Evolutionary conservation across 768 basidiomycete genomes (phyloP), one percentile per base, ranked within the genome.

Genomic region (Suillus tomentosus): DNA sequence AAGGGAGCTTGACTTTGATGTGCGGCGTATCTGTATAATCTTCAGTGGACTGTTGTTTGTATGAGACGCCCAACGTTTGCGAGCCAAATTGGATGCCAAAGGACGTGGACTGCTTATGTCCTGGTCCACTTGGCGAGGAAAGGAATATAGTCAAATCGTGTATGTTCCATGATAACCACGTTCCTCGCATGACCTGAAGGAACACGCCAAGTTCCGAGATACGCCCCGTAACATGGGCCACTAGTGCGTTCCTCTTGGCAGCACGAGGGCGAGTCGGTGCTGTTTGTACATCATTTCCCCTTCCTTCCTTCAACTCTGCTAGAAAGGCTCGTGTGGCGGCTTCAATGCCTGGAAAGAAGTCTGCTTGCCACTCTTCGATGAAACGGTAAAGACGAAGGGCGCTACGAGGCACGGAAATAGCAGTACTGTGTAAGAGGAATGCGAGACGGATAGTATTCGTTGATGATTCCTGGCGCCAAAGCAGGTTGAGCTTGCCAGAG

Each of bases 111-210:
- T 72, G 65, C 50, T 75, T 78, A 10, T 78, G 74, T 39, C 70
- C 66, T 19, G 71, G 71, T 36, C 71, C 62, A 17, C 73, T 73
- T 0, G 79, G 73, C 31, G 80, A 82, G 50, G 82, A 79, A 36
- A 83, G 47, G 68, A 86, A 87, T 2, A 74, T 75, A 9, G 85
- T 74, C 0, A 79, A 81, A 59, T 86, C 77, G 62, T 83, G 78
- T 24, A 87, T 76, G 63, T 87, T 84, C 90, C 88, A 93, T 9
- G 90, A 87, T 39, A 94, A 75, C 92, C 92, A 95, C 1, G 92
- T 94, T 22, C 91, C 92, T 65, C 88, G 91, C 89, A 94, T 92
- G 47, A 94, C 87, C 69, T 94, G 92, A 7, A 95, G 81, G 4
- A 85, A 84, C 10, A 92, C 79, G 31, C 83, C 82, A 27, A 87